Percentiles rank a stretch among this genome's conserved stretches.
Evolutionary conservation across 2,329 filamentous ascomycete species (phyloP).

Genomic region (Claviceps sp.): DNA sequence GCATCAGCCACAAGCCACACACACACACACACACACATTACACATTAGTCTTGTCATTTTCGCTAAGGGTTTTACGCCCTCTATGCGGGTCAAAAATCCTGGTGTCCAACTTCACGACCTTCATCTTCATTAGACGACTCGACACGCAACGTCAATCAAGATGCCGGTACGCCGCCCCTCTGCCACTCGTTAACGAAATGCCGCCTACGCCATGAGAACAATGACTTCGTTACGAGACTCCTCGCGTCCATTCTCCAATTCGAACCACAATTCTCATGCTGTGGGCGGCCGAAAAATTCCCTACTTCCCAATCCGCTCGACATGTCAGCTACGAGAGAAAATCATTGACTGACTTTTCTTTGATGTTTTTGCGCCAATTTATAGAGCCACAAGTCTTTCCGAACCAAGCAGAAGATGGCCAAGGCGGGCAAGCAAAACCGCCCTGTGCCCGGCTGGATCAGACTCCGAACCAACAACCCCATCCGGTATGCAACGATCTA

Average conservation of each 20-base stretch:
- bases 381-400: constrained; percentile 99
- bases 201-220: neutral
- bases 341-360: constrained; percentile 2
- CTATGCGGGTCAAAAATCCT: constrained; percentile 21
- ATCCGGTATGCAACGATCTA: constrained; percentile 65
- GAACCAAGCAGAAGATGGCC: constrained; percentile 99
- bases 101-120: constrained; percentile 17
- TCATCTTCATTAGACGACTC: constrained; percentile 22
- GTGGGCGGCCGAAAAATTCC: neutral
- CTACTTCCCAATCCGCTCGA: neutral
- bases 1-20: neutral
- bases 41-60: neutral
- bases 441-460: constrained; percentile 99
- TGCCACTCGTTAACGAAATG: constrained; percentile 1
- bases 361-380: constrained; percentile 1
- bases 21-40: neutral
- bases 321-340: neutral
- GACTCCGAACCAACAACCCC: constrained; percentile 95
- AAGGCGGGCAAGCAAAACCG: constrained; percentile 99
- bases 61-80: constrained; percentile 27
- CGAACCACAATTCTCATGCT: neutral
- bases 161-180: constrained; percentile 25
- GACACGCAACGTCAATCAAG: constrained; percentile 25
- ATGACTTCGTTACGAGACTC: neutral
- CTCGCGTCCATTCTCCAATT: neutral